Base-by-base conservation (phyloP, 2,329 filamentous ascomycete genomes). In the Exophiala sp. region DNA sequence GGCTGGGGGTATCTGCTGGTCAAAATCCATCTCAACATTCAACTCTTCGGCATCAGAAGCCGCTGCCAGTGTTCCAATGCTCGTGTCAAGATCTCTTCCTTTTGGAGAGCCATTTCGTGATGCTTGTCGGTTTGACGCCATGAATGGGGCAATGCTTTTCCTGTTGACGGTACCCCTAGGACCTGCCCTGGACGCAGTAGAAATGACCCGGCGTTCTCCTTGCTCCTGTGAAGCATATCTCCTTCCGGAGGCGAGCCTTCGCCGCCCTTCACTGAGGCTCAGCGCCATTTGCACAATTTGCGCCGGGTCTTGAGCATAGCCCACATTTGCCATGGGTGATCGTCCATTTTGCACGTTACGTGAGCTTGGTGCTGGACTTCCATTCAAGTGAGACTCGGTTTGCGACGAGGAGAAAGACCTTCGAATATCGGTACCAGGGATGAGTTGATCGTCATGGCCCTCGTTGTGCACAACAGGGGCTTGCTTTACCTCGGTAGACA, bases 271-370 rank as follows among this genome's bases (percentile, higher is more conserved):
- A 73, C 88, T 95, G 46, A 97, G 72, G 60, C 87, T 94, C 63
- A 97, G 73, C 1, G 92, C 92, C 81, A 97, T 88, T 65, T 91
- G 91, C 39, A 97, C 90, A 60, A 97, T 95, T 69, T 96, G 89
- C 3, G 87, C 83, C 6, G 91, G 87, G 65, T 96, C 91, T 55
- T 87, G 79, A 63, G 90, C 84, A 16, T 88, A 66, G 5, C 71
- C 75, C 9, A 58, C 52, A 18, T 38, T 47, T 36, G 41, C 45
- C 21, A 44, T 6, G 8, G 58, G 16, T 33, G 47, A 33, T 20
- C 12, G 47, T 42, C 52, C 40, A n/a, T 33, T 32, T 11, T 51
- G 52, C 8, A 24, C n/a, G 14, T 54, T 49, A 18, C 32, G 33
- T 5, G 51, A 53, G 34, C 33, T 41, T 9, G 52, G 52, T 5